A percentile compares a stretch with the other conserved stretches of the same genome.
Conservation (phyloP, 2,329 filamentous ascomycete genomes). For the Penicillium sp. region DNA sequence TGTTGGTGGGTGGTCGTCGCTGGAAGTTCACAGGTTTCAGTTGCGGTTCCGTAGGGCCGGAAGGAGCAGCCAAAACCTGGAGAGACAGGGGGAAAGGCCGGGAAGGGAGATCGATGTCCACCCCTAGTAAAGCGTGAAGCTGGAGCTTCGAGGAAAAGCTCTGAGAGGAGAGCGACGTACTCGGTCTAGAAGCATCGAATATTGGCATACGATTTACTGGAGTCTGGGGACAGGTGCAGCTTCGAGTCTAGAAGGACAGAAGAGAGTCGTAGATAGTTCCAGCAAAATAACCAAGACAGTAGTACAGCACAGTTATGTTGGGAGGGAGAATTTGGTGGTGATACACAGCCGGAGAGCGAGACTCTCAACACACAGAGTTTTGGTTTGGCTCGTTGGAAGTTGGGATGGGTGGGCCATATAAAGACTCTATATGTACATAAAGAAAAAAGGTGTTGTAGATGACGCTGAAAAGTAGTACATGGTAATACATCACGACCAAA, state of each 20-base stretch:
- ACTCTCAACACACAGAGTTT: slow-evolving; percentile 36
- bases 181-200: slow-evolving; percentile 1
- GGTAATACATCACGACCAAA: slow-evolving; percentile 38
- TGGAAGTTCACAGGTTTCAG: slow-evolving; percentile 14
- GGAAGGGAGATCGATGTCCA: neutral
- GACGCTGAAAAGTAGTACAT: slow-evolving; percentile 38
- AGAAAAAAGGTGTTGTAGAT: slow-evolving; percentile 36
- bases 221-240: no score
- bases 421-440: slow-evolving; percentile 37
- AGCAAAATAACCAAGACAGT: neutral
- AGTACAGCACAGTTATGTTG: neutral
- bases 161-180: neutral
- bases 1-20: slow-evolving; percentile 11
- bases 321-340: slow-evolving; percentile 11
- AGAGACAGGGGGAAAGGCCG: neutral
- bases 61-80: slow-evolving; percentile 2
- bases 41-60: slow-evolving; percentile 1
- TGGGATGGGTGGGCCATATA: slow-evolving; percentile 35
- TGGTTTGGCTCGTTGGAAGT: slow-evolving; percentile 34
- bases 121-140: neutral
- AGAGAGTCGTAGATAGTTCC: slow-evolving; percentile 4
- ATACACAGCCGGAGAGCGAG: slow-evolving; percentile 28
- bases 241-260: neutral
- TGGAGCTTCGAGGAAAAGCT: neutral
- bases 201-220: neutral